Conservation (phyloP, 2,329 filamentous ascomycete species). For the Neoascochyta sp. region DNA sequence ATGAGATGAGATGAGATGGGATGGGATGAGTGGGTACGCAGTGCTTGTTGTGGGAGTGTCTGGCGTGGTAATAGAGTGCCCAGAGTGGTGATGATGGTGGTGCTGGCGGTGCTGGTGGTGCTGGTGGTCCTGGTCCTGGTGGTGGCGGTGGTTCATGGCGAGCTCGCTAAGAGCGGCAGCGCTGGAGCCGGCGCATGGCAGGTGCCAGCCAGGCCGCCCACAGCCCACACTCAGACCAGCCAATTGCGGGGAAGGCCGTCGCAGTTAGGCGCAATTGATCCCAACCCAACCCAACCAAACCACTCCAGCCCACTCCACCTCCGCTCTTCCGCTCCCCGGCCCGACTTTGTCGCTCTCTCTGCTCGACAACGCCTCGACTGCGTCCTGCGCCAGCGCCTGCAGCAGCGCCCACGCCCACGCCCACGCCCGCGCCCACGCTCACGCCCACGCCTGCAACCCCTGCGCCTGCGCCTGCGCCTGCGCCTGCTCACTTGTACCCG, state of each 20-base stretch:
- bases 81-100: too few species aligned
- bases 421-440: slow-evolving; percentile 4
- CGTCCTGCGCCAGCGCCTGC: slow-evolving; percentile 1
- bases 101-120: too few species aligned
- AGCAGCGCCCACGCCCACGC: slow-evolving; percentile 6
- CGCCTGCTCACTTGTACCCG: slow-evolving; percentile 3
- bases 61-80: too few species aligned
- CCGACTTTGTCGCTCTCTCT: too few species aligned
- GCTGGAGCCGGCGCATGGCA: too few species aligned
- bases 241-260: slow-evolving; percentile 31
- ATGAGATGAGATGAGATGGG: too few species aligned
- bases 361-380: slow-evolving; percentile 8
- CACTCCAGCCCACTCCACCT: slow-evolving; percentile 1
- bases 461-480: background rate
- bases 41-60: too few species aligned
- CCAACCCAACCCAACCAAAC: slow-evolving; percentile 1
- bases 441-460: slow-evolving; percentile 5
- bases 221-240: slow-evolving; percentile 4
- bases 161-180: too few species aligned
- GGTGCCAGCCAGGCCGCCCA: background rate
- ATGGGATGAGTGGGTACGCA: too few species aligned
- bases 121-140: too few species aligned
- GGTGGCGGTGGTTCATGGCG: too few species aligned
- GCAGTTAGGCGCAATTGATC: slow-evolving; percentile 18
- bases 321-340: slow-evolving; percentile 4